These are phyloP conservation scores for Orbilia quercus DNA, from an alignment of 2,329 filamentous ascomycete genomes.

Conservation along the genomic window DNA sequence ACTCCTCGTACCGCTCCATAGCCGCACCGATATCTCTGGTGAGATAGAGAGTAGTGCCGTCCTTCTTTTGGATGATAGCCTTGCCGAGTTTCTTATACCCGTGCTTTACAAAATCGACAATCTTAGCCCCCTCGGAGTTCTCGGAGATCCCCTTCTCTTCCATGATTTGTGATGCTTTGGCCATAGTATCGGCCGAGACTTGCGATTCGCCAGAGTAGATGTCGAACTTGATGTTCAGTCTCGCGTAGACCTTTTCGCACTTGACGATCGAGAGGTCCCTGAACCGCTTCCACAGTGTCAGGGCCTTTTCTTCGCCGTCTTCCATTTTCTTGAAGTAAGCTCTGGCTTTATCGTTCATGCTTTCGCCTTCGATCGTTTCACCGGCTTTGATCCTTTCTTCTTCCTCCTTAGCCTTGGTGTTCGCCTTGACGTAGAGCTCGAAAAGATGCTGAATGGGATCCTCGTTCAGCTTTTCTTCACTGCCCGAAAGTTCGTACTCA, in stretches of 20 bases:
- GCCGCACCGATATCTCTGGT: constrained; percentile 82
- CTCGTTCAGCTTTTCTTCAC: constrained; percentile 74
- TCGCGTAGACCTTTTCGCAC: constrained; percentile 75
- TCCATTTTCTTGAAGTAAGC: constrained; percentile 78
- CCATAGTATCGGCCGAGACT: constrained; percentile 75
- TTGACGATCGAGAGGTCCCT: constrained; percentile 74
- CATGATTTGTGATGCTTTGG: constrained; percentile 71
- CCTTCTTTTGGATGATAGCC: constrained; percentile 77
- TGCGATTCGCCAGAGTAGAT: constrained; percentile 79
- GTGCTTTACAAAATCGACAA: constrained; percentile 78
- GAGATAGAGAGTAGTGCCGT: constrained; percentile 80
- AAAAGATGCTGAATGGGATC: constrained; percentile 86
- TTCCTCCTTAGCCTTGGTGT: constrained; percentile 68
- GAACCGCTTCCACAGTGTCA: constrained; percentile 74
- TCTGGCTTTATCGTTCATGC: constrained; percentile 76
- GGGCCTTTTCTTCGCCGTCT: constrained; percentile 72
- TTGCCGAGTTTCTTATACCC: constrained; percentile 76
- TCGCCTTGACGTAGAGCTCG: constrained; percentile 83
- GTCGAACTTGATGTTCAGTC: constrained; percentile 78
- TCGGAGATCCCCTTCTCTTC: constrained; percentile 74
- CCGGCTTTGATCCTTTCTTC: constrained; percentile 64
- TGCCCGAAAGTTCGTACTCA: constrained; percentile 79
- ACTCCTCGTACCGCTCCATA: constrained; percentile 72
- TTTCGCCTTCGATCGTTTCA: constrained; percentile 57
- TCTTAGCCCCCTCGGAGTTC: constrained; percentile 76